A percentile compares a stretch with the other conserved stretches of the same genome.
Conservation (phyloP, 2,329 filamentous ascomycete species). For the Fusarium sp. region DNA sequence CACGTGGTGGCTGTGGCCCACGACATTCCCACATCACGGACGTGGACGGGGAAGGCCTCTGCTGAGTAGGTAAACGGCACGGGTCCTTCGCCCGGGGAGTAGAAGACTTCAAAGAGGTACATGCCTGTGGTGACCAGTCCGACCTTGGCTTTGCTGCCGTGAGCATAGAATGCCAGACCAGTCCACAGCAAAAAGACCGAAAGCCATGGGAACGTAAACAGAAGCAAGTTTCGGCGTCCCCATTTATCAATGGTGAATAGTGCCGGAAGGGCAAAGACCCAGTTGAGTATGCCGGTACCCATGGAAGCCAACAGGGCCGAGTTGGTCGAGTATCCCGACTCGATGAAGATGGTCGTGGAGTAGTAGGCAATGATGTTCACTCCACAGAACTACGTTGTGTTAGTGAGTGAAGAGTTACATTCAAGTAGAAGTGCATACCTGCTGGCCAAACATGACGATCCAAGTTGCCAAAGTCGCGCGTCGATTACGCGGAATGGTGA, state of each 20-base stretch:
- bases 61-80: slow-evolving; percentile 1
- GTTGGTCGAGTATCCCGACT: slow-evolving; percentile 11
- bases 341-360: slow-evolving; percentile 11
- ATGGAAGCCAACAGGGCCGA: slow-evolving; percentile 10
- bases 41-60: slow-evolving; percentile 4
- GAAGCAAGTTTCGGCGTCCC: slow-evolving; percentile 1
- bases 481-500: slow-evolving; percentile 1
- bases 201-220: slow-evolving; percentile 2
- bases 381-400: not conserved
- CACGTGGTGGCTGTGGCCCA: slow-evolving; percentile 7
- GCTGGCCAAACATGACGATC: slow-evolving; percentile 11
- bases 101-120: slow-evolving; percentile 9
- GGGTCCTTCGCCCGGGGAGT: not conserved
- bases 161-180: not conserved
- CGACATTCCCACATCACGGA: slow-evolving; percentile 10
- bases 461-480: slow-evolving; percentile 9
- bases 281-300: slow-evolving; percentile 3
- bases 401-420: not conserved
- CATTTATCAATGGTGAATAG: slow-evolving; percentile 5
- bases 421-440: not conserved
- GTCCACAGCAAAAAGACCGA: slow-evolving; percentile 3
- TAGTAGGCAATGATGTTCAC: slow-evolving; percentile 13
- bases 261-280: not conserved
- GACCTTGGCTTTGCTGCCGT: not conserved
- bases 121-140: slow-evolving; percentile 2